phyloP scores from a whole-genome alignment of 148 eudicot genomes.

The Camellia sinensis region DNA sequence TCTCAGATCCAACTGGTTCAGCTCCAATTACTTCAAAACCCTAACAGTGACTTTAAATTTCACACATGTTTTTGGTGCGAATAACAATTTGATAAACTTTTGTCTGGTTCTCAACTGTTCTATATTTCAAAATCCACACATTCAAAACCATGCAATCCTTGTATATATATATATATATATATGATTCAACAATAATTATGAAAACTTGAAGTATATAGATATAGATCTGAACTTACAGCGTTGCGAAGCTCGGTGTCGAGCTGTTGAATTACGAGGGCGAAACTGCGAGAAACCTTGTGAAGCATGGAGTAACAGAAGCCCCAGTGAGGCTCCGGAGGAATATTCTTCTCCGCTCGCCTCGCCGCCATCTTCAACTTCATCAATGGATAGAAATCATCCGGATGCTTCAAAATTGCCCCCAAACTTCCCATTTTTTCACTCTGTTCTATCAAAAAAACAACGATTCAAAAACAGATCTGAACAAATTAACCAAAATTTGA shows the following conservation, averaged over 20 bases:
- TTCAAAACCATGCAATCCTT: neutral
- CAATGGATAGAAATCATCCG: conserved; percentile 80
- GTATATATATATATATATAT: neutral
- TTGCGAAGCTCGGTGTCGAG: conserved; percentile 79
- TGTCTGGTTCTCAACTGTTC: too few relatives aligned
- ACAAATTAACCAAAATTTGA: neutral
- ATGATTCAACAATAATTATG: neutral
- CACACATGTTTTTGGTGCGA: too few relatives aligned
- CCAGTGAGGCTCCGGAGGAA: conserved; percentile 88
- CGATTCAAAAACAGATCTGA: conserved; percentile 3
- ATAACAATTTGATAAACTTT: too few relatives aligned
- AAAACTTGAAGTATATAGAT: neutral
- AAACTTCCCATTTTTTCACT: conserved; percentile 52
- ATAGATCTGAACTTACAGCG: conserved; percentile 49
- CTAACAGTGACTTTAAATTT: too few relatives aligned
- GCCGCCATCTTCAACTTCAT: conserved; percentile 79
- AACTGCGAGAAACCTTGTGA: conserved; percentile 88
- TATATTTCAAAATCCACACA: too few relatives aligned
- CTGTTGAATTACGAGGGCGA: conserved; percentile 88
- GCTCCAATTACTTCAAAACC: too few relatives aligned
- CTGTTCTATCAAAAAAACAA: neutral
- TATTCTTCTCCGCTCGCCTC: conserved; percentile 77
- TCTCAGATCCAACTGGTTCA: too few relatives aligned
- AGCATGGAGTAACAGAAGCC: conserved; percentile 89
- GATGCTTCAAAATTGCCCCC: conserved; percentile 71